Evolutionary conservation across 78 protist species (phyloP).

Genomic region (Chrysochromulina tobinii): DNA sequence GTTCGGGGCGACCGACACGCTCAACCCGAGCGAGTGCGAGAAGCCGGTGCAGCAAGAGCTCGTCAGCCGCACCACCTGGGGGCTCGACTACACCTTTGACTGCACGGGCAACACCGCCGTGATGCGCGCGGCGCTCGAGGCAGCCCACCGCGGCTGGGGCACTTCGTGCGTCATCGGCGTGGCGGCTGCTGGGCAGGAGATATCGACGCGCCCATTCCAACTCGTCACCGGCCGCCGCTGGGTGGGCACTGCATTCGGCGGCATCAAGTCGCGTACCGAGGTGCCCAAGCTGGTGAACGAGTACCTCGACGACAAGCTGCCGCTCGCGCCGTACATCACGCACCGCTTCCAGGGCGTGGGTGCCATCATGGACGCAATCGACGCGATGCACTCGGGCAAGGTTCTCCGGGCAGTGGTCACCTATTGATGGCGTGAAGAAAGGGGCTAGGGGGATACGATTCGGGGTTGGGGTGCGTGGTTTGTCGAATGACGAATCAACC

Average conservation of each 20-base stretch:
- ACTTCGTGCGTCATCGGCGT: conserved; percentile 52
- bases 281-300: background rate
- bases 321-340: conserved; percentile 79
- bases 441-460: no score
- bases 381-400: conserved; percentile 65
- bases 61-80: background rate
- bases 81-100: background rate
- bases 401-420: conserved; percentile 36
- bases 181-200: conserved; percentile 85
- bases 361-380: conserved; percentile 59
- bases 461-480: no score
- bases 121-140: conserved; percentile 77
- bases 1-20: background rate
- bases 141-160: conserved; percentile 90
- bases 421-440: background rate
- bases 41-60: background rate
- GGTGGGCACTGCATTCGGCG: conserved; percentile 53
- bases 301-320: conserved; percentile 19
- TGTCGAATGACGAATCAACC: no score
- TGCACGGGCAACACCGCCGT: background rate
- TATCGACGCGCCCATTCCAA: conserved; percentile 92
- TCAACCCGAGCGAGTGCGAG: background rate
- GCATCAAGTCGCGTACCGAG: conserved; percentile 57
- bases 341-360: conserved; percentile 44
- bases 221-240: conserved; percentile 88